A percentile compares a stretch with the other conserved stretches of the same genome.
These are phyloP conservation scores for Crithidia bombi DNA, from an alignment of 208 protist species.

Conservation along the genomic window DNA sequence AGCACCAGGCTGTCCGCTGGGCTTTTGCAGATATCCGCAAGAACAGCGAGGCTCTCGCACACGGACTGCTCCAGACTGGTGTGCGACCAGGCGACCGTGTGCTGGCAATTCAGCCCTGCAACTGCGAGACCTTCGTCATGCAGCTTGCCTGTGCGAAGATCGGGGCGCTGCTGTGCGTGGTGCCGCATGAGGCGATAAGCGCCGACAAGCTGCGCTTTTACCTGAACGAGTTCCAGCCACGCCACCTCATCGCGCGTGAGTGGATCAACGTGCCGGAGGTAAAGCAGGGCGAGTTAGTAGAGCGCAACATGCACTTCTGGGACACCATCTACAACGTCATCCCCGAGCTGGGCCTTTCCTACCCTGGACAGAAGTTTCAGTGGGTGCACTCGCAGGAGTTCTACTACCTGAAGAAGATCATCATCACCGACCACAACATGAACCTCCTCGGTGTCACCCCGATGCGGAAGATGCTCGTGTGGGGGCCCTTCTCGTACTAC, in stretches of 20 bases:
- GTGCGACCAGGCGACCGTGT: conserved; percentile 86
- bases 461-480: conserved; percentile 90
- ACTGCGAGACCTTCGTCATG: conserved; percentile 92
- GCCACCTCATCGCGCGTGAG: conserved; percentile 84
- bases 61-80: conserved; percentile 91
- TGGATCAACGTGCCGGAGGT: conserved; percentile 89
- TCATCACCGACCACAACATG: conserved; percentile 94
- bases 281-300: conserved; percentile 84
- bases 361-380: conserved; percentile 92
- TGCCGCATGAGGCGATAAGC: conserved; percentile 83
- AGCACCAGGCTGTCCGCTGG: conserved; percentile 93
- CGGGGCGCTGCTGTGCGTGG: conserved; percentile 81
- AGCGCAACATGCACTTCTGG: conserved; percentile 94
- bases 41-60: conserved; percentile 92
- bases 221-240: conserved; percentile 92
- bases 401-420: conserved; percentile 92
- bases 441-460: conserved; percentile 89
- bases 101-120: conserved; percentile 88
- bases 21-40: conserved; percentile 93
- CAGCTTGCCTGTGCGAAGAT: conserved; percentile 91
- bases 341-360: conserved; percentile 90
- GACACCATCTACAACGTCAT: conserved; percentile 93
- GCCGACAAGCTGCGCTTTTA: conserved; percentile 92
- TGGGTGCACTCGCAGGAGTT: conserved; percentile 94
- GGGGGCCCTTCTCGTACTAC: conserved; percentile 92